Percentiles rank a stretch among this genome's conserved stretches.
Conservation (phyloP, 805 yeast genomes). For the Saccharomycopsis vini region DNA sequence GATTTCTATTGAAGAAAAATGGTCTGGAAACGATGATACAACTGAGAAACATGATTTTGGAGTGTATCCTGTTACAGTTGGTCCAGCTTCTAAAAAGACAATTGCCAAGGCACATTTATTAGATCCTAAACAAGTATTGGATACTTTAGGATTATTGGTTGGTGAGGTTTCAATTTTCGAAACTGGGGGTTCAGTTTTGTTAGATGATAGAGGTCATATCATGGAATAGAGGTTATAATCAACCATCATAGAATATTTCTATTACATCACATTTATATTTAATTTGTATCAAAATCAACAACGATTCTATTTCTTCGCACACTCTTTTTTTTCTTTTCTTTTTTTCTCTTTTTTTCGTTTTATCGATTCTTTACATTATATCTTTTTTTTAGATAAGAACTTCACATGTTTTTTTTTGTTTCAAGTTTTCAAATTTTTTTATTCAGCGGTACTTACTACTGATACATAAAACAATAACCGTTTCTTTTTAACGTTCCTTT, state of each 20-base stretch:
- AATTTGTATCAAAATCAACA: background rate
- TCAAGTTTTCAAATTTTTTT: no score
- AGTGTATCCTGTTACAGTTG: slow-evolving; percentile 80
- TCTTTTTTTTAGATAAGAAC: no score
- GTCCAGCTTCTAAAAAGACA: slow-evolving; percentile 83
- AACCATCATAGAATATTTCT: background rate
- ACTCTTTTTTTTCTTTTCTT: background rate
- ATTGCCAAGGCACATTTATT: slow-evolving; percentile 77
- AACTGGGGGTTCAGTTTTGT: slow-evolving; percentile 64
- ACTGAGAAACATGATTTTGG: slow-evolving; percentile 34
- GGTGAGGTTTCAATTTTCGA: slow-evolving; percentile 76
- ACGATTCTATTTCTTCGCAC: background rate
- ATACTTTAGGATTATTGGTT: slow-evolving; percentile 68
- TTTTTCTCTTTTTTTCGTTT: no score
- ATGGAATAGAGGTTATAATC: background rate
- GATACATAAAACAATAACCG: no score
- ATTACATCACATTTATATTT: no score
- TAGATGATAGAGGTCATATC: slow-evolving; percentile 68
- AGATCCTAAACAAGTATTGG: slow-evolving; percentile 78
- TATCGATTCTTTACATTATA: no score
- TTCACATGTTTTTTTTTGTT: no score
- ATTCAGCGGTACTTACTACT: no score
- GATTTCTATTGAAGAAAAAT: slow-evolving; percentile 42
- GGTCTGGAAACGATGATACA: background rate
- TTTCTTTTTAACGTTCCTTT: no score